phyloP scores from a whole-genome alignment of 2,329 filamentous ascomycete genomes.

The Alternaria sp. region DNA sequence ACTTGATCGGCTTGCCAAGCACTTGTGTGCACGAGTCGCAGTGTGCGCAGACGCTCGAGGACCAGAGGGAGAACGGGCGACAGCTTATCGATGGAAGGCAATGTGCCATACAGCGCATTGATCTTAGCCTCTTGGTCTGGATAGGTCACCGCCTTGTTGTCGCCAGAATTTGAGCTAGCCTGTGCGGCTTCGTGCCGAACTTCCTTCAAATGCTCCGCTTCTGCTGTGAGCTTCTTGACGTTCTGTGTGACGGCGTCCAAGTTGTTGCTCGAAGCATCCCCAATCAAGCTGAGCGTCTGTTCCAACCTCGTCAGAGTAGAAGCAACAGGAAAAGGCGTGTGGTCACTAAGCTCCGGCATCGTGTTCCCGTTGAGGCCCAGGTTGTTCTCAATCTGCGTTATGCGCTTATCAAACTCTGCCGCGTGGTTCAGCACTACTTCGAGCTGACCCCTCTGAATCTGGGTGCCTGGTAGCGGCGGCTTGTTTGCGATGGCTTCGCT shows the following conservation, averaged over 20 bases:
- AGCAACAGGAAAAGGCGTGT: conserved; percentile 69
- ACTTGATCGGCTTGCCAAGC: conserved; percentile 82
- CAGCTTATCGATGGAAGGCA: conserved; percentile 87
- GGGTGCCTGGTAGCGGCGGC: conserved; percentile 41
- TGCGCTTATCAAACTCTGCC: conserved; percentile 84
- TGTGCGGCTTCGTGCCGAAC: conserved; percentile 37
- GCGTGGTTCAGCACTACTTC: conserved; percentile 76
- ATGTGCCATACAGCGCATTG: conserved; percentile 85
- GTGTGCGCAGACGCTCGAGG: conserved; percentile 81
- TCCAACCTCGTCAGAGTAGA: conserved; percentile 82
- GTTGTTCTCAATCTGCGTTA: conserved; percentile 78
- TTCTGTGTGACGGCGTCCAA: conserved; percentile 74
- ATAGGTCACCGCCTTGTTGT: conserved; percentile 46
- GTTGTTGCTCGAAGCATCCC: conserved; percentile 72
- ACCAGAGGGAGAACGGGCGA: conserved; percentile 84
- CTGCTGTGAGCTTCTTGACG: conserved; percentile 72
- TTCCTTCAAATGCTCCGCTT: conserved; percentile 75
- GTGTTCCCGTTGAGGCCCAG: conserved; percentile 78
- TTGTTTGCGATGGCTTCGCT: conserved; percentile 37
- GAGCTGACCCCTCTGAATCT: conserved; percentile 41
- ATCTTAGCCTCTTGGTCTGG: conserved; percentile 83
- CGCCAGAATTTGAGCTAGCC: conserved; percentile 8
- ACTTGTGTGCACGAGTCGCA: conserved; percentile 84
- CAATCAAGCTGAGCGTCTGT: conserved; percentile 77
- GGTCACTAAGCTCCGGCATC: conserved; percentile 65